A percentile compares a stretch with the other conserved stretches of the same genome.
These are phyloP conservation scores for Adansonia madagascariensis DNA, from an alignment of 441 rosid genomes.

Conservation along the genomic window DNA sequence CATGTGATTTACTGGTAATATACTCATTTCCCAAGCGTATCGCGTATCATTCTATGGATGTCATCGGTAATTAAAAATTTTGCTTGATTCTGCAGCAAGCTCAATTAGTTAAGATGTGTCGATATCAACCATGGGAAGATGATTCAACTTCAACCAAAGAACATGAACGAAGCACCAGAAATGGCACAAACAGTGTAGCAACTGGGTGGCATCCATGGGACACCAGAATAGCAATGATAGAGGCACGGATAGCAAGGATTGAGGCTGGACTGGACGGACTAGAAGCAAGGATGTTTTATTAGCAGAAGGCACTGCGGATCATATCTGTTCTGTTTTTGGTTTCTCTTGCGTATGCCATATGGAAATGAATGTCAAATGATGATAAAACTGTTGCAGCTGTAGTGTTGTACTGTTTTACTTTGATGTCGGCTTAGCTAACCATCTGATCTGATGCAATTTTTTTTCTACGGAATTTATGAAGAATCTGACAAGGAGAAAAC, in stretches of 20 bases:
- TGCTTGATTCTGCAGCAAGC: conserved; percentile 23
- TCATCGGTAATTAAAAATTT: not conserved
- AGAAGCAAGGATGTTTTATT: conserved; percentile 31
- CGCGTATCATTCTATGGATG: not conserved
- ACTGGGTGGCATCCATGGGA: conserved; percentile 25
- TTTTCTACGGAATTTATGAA: not conserved
- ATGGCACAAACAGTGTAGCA: conserved; percentile 16
- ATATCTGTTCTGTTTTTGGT: conserved; percentile 24
- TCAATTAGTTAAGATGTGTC: conserved; percentile 37
- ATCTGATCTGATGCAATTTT: not conserved
- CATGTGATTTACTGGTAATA: not conserved
- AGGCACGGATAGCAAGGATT: conserved; percentile 34
- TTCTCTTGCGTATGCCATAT: conserved; percentile 32
- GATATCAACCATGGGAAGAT: conserved; percentile 38
- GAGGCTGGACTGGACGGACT: conserved; percentile 33
- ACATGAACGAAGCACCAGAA: conserved; percentile 11
- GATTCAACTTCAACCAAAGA: conserved; percentile 31
- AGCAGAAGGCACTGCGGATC: conserved; percentile 30
- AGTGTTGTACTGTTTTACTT: conserved; percentile 7
- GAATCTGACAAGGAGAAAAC: conserved; percentile 4
- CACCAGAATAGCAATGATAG: conserved; percentile 33
- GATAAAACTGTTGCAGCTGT: conserved; percentile 9
- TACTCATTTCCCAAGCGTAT: not conserved
- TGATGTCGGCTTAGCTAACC: not conserved
- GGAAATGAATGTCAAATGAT: conserved; percentile 28